Evolutionary conservation across 768 basidiomycete species (phyloP).

Genomic region (Mycena maculata): DNA sequence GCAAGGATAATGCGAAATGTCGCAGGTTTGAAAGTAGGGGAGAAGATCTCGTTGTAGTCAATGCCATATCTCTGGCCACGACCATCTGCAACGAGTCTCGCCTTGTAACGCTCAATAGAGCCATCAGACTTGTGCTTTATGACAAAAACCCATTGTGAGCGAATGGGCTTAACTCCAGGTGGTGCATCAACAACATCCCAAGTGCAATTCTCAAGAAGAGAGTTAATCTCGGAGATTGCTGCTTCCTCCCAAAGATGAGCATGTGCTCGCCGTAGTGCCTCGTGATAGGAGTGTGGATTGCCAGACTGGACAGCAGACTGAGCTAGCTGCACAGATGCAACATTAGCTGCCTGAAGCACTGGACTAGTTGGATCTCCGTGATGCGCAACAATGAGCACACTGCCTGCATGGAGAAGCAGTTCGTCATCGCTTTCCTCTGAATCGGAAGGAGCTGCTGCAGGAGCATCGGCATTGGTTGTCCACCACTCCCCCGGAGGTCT

Average conservation of each 20-base stretch:
- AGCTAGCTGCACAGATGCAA: neutral
- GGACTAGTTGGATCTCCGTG: no score
- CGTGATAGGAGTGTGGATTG: constrained; percentile 3
- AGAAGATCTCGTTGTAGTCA: no score
- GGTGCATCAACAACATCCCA: neutral
- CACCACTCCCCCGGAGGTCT: constrained; percentile 1
- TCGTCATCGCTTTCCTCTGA: neutral
- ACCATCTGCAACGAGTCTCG: neutral
- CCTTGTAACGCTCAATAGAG: neutral
- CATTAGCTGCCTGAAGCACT: neutral
- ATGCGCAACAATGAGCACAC: neutral
- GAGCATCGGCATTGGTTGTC: neutral
- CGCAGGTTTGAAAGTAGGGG: no score
- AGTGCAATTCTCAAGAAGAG: neutral
- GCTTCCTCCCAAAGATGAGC: no score
- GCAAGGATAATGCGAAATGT: no score
- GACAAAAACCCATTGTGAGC: neutral
- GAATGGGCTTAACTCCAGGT: neutral
- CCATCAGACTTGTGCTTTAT: neutral
- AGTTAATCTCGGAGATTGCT: no score
- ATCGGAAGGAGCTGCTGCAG: neutral
- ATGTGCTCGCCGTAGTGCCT: no score
- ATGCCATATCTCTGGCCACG: neutral
- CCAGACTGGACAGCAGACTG: neutral
- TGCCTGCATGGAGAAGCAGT: neutral